These are phyloP conservation scores for Pythium grandisporangium DNA, from an alignment of 352 stramenopile species.

Conservation along the genomic window DNA sequence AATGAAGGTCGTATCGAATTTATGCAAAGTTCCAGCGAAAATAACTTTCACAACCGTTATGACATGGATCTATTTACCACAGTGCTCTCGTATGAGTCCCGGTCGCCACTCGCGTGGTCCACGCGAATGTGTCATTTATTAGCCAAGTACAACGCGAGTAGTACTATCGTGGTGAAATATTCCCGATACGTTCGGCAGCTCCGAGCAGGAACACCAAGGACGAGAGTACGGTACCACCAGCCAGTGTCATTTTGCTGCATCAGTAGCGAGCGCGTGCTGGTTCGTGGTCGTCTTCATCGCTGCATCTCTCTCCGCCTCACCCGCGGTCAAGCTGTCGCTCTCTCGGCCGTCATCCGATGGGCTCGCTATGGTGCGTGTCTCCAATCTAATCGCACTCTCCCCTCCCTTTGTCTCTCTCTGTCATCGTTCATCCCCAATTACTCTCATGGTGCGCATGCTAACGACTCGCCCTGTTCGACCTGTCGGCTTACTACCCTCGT, in stretches of 20 bases:
- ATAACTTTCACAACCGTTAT: constrained; percentile 1
- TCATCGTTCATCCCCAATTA: neutral
- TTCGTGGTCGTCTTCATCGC: constrained; percentile 4
- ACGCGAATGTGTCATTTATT: no score
- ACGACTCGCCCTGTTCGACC: no score
- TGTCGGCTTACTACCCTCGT: no score
- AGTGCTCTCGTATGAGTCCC: neutral
- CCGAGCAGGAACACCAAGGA: neutral
- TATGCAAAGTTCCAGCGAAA: no score
- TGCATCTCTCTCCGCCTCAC: neutral
- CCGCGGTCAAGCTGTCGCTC: constrained; percentile 14
- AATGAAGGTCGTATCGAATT: neutral
- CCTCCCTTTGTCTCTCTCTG: neutral
- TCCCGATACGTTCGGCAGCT: neutral
- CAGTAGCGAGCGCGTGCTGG: no score
- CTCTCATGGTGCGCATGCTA: no score
- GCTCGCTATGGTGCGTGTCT: constrained; percentile 13
- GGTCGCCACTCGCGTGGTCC: no score
- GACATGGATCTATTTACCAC: neutral
- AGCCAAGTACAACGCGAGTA: no score
- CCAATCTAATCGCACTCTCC: neutral
- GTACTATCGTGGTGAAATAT: no score
- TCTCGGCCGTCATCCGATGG: constrained; percentile 15
- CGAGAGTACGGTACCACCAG: neutral
- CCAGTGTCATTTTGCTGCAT: neutral